These are phyloP conservation scores for Cavenderia fasciculata DNA, from an alignment of 78 protist species.

Conservation along the genomic window DNA sequence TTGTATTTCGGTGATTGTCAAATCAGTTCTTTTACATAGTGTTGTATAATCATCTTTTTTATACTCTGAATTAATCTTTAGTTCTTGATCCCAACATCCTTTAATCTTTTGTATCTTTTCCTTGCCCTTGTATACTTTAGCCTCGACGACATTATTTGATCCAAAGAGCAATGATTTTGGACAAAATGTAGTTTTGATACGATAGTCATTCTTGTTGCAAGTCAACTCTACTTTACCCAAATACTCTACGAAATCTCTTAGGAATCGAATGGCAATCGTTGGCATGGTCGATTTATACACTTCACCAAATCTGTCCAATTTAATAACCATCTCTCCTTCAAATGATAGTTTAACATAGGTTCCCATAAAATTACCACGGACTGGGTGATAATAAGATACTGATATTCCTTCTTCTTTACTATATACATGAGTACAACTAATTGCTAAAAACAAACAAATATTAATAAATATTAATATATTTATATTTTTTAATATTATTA, in stretches of 20 bases:
- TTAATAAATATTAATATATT: too few species aligned
- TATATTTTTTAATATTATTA: too few species aligned
- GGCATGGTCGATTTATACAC: background rate
- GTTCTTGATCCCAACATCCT: constrained; percentile 62
- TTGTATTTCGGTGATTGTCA: too few species aligned
- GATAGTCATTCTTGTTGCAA: background rate
- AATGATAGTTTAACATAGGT: constrained; percentile 31
- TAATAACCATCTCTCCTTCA: constrained; percentile 8
- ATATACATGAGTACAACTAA: constrained; percentile 5
- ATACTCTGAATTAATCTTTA: constrained; percentile 15
- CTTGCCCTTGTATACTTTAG: constrained; percentile 32
- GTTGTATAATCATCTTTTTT: constrained; percentile 22
- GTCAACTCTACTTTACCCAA: background rate
- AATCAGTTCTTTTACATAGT: background rate
- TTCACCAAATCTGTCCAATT: constrained; percentile 28
- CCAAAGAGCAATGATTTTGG: constrained; percentile 58
- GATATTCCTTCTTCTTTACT: background rate
- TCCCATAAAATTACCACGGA: constrained; percentile 36
- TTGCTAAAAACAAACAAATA: too few species aligned
- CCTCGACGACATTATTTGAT: constrained; percentile 30
- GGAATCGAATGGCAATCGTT: constrained; percentile 48
- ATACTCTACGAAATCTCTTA: constrained; percentile 37
- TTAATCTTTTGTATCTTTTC: constrained; percentile 38
- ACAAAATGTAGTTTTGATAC: constrained; percentile 4
- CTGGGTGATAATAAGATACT: constrained; percentile 11